A percentile compares a stretch with the other conserved stretches of the same genome.
These are phyloP conservation scores for Cyberlindnera sargentensis DNA, from an alignment of 805 yeast species.

Conservation along the genomic window DNA sequence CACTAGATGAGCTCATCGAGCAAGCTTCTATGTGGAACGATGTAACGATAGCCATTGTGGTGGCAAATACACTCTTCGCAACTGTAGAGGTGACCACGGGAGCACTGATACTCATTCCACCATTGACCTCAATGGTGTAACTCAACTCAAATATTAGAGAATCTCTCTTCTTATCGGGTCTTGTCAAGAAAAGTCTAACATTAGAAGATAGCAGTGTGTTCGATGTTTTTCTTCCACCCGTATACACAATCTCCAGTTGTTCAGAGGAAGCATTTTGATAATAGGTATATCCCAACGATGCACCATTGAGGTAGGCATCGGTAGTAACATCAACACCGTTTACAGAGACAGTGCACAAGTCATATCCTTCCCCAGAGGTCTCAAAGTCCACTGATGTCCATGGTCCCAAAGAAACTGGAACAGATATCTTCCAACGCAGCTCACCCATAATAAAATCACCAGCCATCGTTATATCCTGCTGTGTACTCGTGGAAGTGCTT, in stretches of 20 bases:
- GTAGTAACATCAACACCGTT: conserved; percentile 5
- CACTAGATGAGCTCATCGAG: too few relatives aligned
- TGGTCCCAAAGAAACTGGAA: conserved; percentile 12
- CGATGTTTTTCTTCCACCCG: conserved; percentile 4
- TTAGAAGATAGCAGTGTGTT: conserved; percentile 2
- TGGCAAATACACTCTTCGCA: not conserved
- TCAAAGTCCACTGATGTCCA: conserved; percentile 6
- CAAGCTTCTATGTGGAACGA: too few relatives aligned
- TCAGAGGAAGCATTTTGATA: not conserved
- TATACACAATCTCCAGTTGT: conserved; percentile 4
- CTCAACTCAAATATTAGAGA: conserved; percentile 4
- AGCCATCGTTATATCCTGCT: not conserved
- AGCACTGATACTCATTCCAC: not conserved
- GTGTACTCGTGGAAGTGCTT: not conserved
- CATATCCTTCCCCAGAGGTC: conserved; percentile 4
- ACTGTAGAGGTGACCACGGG: not conserved
- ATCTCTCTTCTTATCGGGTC: conserved; percentile 7
- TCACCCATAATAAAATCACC: conserved; percentile 7
- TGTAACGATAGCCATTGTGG: not conserved
- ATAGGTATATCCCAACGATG: conserved; percentile 2
- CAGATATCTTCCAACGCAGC: conserved; percentile 7
- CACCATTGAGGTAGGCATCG: conserved; percentile 4
- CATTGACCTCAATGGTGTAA: conserved; percentile 4
- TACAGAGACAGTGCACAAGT: conserved; percentile 2
- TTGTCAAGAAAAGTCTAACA: conserved; percentile 4